Conservation (phyloP, 768 basidiomycete genomes). For the Fibroporia radiculosa region DNA sequence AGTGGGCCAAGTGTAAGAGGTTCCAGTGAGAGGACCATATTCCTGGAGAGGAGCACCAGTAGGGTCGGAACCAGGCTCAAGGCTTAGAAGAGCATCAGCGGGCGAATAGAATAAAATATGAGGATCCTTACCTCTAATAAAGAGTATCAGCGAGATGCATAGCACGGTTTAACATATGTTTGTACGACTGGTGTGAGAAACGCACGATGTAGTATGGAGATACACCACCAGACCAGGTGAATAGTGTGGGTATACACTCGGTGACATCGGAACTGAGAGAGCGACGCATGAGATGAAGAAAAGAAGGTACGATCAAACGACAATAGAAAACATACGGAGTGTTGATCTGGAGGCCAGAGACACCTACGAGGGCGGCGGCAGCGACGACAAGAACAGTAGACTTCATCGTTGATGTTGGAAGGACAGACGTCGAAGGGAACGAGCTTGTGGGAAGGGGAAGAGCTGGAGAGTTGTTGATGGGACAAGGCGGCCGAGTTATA, state of each 20-base stretch:
- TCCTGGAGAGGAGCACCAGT: conserved; percentile 34
- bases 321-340: conserved; percentile 53
- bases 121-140: background rate
- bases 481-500: conserved; percentile 8
- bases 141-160: too few species aligned
- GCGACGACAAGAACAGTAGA: conserved; percentile 31
- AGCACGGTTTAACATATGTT: too few species aligned
- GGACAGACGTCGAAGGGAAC: background rate
- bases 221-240: conserved; percentile 55
- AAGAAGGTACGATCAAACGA: conserved; percentile 6
- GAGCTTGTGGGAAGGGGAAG: conserved; percentile 6
- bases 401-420: conserved; percentile 31
- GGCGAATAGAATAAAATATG: background rate
- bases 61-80: conserved; percentile 45
- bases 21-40: conserved; percentile 34
- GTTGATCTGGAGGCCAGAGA: conserved; percentile 45
- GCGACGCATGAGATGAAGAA: conserved; percentile 1
- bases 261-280: conserved; percentile 35
- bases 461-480: conserved; percentile 3
- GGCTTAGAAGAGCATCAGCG: conserved; percentile 25
- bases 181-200: conserved; percentile 13
- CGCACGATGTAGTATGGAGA: conserved; percentile 63
- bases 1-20: conserved; percentile 45
- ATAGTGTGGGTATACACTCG: conserved; percentile 41
- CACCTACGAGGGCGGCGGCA: conserved; percentile 29